These are phyloP conservation scores for Phialophora verrucosa DNA, from an alignment of 2,329 filamentous ascomycete genomes.

Conservation along the genomic window DNA sequence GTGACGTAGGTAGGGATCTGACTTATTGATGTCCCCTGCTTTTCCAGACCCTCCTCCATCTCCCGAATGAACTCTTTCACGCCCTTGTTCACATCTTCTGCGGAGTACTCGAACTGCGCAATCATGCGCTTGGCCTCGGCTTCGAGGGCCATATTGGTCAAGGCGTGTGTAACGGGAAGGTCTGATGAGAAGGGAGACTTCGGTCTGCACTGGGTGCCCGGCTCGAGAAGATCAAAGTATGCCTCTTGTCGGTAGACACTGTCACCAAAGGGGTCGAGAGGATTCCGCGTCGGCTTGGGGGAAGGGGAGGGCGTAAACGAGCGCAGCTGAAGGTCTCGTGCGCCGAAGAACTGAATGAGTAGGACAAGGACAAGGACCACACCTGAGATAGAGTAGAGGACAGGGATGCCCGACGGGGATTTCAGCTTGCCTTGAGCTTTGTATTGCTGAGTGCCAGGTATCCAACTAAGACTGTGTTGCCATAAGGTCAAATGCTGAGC, in stretches of 20 bases:
- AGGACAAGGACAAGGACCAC: slow-evolving; percentile 30
- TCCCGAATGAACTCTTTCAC: slow-evolving; percentile 85
- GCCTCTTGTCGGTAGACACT: slow-evolving; percentile 40
- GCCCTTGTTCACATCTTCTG: slow-evolving; percentile 76
- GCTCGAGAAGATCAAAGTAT: slow-evolving; percentile 39
- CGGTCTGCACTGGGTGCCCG: slow-evolving; percentile 40
- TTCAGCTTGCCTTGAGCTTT: slow-evolving; percentile 31
- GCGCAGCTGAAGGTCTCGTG: slow-evolving; percentile 22
- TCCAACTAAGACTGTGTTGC: slow-evolving; percentile 27
- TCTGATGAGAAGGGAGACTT: slow-evolving; percentile 39
- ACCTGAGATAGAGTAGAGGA: slow-evolving; percentile 35
- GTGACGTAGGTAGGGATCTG: slow-evolving; percentile 99
- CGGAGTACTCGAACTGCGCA: slow-evolving; percentile 81
- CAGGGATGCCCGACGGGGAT: slow-evolving; percentile 26
- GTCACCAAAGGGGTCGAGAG: slow-evolving; percentile 38
- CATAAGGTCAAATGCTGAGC: slow-evolving; percentile 22
- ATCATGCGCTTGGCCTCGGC: slow-evolving; percentile 80
- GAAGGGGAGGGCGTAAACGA: slow-evolving; percentile 5
- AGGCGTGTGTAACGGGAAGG: slow-evolving; percentile 33
- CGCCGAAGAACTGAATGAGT: slow-evolving; percentile 29
- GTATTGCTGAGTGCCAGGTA: slow-evolving; percentile 32
- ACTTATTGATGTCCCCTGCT: slow-evolving; percentile 80
- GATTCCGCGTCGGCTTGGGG: slow-evolving; percentile 14
- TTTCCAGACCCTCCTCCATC: slow-evolving; percentile 82
- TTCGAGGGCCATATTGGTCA: slow-evolving; percentile 49